Evolutionary conservation across 2,329 filamentous ascomycete species (phyloP).

Genomic region (Onygenales sp.): DNA sequence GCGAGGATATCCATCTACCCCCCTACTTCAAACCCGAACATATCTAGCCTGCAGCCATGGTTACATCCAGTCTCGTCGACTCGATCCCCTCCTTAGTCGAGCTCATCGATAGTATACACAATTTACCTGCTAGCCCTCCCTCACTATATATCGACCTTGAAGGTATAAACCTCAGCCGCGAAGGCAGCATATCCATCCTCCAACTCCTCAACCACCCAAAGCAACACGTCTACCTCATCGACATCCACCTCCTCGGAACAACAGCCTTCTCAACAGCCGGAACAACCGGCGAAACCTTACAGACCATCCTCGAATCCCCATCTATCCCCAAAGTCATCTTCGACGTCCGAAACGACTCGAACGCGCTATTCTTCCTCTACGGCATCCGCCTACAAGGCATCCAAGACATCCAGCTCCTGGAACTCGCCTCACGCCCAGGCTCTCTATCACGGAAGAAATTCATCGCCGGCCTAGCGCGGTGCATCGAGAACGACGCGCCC

Average conservation of each 20-base stretch:
- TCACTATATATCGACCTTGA: slow-evolving; percentile 44
- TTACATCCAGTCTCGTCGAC: slow-evolving; percentile 1
- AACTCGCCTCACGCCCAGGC: slow-evolving; percentile 31
- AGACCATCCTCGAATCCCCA: slow-evolving; percentile 36
- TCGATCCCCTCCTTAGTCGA: slow-evolving; percentile 2
- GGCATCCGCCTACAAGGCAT: slow-evolving; percentile 36
- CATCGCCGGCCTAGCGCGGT: slow-evolving; percentile 30
- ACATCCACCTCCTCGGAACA: slow-evolving; percentile 31
- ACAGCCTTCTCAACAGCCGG: slow-evolving; percentile 31
- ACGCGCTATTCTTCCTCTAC: slow-evolving; percentile 43
- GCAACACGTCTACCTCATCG: slow-evolving; percentile 34
- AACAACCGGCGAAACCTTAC: slow-evolving; percentile 17
- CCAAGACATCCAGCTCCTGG: slow-evolving; percentile 49
- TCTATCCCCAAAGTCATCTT: slow-evolving; percentile 45
- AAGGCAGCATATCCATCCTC: slow-evolving; percentile 39
- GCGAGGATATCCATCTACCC: not conserved
- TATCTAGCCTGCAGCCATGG: not conserved
- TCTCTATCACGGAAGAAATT: slow-evolving; percentile 8
- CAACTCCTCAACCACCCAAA: slow-evolving; percentile 26
- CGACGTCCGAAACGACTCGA: slow-evolving; percentile 50
- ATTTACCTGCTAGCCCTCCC: slow-evolving; percentile 17
- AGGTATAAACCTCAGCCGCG: slow-evolving; percentile 34
- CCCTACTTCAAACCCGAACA: not conserved
- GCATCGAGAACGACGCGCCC: slow-evolving; percentile 23
- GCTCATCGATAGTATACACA: slow-evolving; percentile 14